Evolutionary conservation across 768 basidiomycete genomes (phyloP), one percentile per base, ranked within the genome.

Genomic region (Tephrocybe sp.): DNA sequence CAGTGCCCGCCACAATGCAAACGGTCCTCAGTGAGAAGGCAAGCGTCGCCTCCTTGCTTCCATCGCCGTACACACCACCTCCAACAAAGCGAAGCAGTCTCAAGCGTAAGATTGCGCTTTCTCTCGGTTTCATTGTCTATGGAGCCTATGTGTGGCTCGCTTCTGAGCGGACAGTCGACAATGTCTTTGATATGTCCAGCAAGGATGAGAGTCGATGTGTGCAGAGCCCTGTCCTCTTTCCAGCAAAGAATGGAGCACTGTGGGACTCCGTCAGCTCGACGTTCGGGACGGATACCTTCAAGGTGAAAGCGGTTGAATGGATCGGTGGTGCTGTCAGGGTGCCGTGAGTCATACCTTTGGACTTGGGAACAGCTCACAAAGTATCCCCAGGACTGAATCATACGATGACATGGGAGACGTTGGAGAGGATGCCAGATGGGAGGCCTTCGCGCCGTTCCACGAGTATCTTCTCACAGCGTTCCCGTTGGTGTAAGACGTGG

Each of bases 401-500:
- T 81, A 66, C 53, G 80, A 84, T 53, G 68, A 70, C 50, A 73
- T 81, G 67, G 74, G 70, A 9, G 65, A 70, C 8, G 67, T 81
- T 43, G 76, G 73, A 10, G 65, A 70, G 47, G 82, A 83, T 53
- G 66, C 75, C 6, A 71, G 80, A 18, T 86, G 83, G 84, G 70
- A 79, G 25, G 73, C 68, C 21, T 84, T 86, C 45, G 65, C 54
- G 0, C 65, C 67, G 8, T 78, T 86, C 63, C 83, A 85, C 46
- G 71, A 74, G 14, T 84, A 86, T 57, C 73, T 89, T 8, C 54
- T 57, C 26, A 48, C 53, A 7, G 67, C 70, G 7, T 78, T 86
- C 28, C 93, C 88, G 58, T 81, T 85, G 10, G 71, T 84, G 63
- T 80, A 77, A 75, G 88, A 45, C 11, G 28, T 30, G 40, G 42